A percentile compares a stretch with the other conserved stretches of the same genome.
These are phyloP conservation scores for Fusarium xyrophilum DNA, from an alignment of 2,329 filamentous ascomycete species.

Conservation along the genomic window DNA sequence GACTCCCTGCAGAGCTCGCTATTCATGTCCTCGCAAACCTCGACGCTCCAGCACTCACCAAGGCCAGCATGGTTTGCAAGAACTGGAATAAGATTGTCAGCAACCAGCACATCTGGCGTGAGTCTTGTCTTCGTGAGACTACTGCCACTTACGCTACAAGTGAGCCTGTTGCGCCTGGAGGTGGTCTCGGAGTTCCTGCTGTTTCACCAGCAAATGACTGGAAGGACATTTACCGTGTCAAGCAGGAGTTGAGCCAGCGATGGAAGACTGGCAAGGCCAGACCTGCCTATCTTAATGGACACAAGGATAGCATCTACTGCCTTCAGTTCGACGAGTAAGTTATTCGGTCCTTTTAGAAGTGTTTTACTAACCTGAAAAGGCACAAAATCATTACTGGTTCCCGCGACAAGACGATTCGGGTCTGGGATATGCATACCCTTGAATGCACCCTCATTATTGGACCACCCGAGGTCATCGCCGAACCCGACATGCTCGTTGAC, in stretches of 20 bases:
- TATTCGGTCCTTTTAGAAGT: neutral
- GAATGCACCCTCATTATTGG: constrained; percentile 88
- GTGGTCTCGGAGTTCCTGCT: constrained; percentile 63
- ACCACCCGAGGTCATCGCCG: constrained; percentile 69
- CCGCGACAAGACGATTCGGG: constrained; percentile 90
- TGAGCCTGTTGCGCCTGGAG: constrained; percentile 58
- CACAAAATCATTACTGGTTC: constrained; percentile 97
- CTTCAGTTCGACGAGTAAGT: constrained; percentile 94
- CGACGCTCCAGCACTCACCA: constrained; percentile 59
- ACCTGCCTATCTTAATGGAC: constrained; percentile 89
- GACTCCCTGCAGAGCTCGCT: constrained; percentile 64
- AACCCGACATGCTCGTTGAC: constrained; percentile 59
- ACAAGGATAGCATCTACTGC: constrained; percentile 96
- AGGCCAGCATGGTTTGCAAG: constrained; percentile 58
- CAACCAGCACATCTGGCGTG: constrained; percentile 68
- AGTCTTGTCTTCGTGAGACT: constrained; percentile 68
- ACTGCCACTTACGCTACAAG: constrained; percentile 66
- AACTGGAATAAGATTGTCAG: constrained; percentile 56
- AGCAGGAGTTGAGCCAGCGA: constrained; percentile 74
- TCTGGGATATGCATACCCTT: constrained; percentile 94
- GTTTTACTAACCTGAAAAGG: constrained; percentile 56
- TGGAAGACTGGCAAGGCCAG: constrained; percentile 83
- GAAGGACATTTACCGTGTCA: constrained; percentile 83
- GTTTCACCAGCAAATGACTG: constrained; percentile 74
- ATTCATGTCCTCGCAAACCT: constrained; percentile 65